Evolutionary conservation across 2,329 filamentous ascomycete species (phyloP).

Genomic region (Sclerotinia subarctica): DNA sequence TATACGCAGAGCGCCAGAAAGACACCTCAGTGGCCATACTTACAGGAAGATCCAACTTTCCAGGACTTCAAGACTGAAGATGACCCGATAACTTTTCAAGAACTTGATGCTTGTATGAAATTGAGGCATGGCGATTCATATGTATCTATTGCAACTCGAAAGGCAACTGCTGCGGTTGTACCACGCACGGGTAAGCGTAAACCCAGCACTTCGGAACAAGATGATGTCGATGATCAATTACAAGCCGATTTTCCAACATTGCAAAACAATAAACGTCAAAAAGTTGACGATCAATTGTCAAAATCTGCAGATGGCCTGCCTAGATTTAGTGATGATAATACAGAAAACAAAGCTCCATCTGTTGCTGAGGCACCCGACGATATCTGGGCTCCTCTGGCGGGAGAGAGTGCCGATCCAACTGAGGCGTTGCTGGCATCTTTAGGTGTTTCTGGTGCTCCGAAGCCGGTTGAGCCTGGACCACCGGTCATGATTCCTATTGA

Average conservation of each 20-base stretch:
- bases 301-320: constrained; percentile 1
- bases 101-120: constrained; percentile 31
- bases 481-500: constrained; percentile 20
- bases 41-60: constrained; percentile 48
- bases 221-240: constrained; percentile 25
- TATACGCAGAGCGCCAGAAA: constrained; percentile 45
- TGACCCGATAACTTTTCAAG: constrained; percentile 31
- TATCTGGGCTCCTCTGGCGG: constrained; percentile 37
- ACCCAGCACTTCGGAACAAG: constrained; percentile 26
- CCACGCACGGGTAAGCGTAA: constrained; percentile 31
- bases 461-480: constrained; percentile 33
- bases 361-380: constrained; percentile 33
- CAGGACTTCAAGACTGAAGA: constrained; percentile 27
- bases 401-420: constrained; percentile 35
- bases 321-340: constrained; percentile 18
- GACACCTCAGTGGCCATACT: constrained; percentile 42
- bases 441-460: constrained; percentile 40
- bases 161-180: constrained; percentile 10
- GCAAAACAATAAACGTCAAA: constrained; percentile 34
- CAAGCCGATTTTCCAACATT: constrained; percentile 20
- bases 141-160: constrained; percentile 1
- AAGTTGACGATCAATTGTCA: constrained; percentile 24
- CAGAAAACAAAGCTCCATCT: constrained; percentile 26
- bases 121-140: constrained; percentile 24
- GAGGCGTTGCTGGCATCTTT: constrained; percentile 39